Evolutionary conservation across 345 rosid genomes (phyloP), one percentile per base, ranked within the genome.

Genomic region (Eutrema heterophyllum): DNA sequence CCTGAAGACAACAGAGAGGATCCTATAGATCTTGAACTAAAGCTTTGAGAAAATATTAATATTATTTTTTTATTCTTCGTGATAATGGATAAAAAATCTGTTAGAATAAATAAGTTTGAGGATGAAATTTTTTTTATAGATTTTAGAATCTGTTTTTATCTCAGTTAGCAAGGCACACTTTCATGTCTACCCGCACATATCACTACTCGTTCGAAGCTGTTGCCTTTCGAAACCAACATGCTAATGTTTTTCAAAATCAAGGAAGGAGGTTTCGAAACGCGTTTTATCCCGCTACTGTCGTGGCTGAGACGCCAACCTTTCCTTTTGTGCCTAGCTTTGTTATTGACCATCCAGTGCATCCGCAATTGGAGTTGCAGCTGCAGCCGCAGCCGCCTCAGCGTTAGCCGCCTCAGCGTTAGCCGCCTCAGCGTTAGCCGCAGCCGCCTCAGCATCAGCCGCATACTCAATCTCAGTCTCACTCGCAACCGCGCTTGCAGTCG

Each of bases 131-230:
- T 9, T 1, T 1, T 9, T 21, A 21, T 49, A 9, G 6, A 9
- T 49, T 21, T 3, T 3, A 0, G n/a, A n/a, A n/a, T n/a, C n/a
- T n/a, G n/a, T n/a, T n/a, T n/a, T n/a, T n/a, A n/a, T 49, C 29
- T 21, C 54, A 21, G 24, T 21, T 21, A 21, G 24, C 24, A 18
- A 7, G 11, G 13, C 13, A 4, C 1, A 10, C 4, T 49, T 9
- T 1, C 2, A 5, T 21, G 14, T 2, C 13, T 21, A 9, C 3
- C 3, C 3, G 0, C 13, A 8, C 12, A 5, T 4, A 41, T 41
- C 12, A 1, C 12, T 18, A 4, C 0, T 9, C 29, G 0, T 21
- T 2, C 6, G 7, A 4, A 49, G 3, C 0, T 1, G 5, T 0
- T 4, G 6, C 30, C 3, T 49, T 49, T 21, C 7, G 2, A 49